A percentile compares a stretch with the other conserved stretches of the same genome.
phyloP scores from a whole-genome alignment of 148 eudicot species.

The Linanthus parryae region DNA sequence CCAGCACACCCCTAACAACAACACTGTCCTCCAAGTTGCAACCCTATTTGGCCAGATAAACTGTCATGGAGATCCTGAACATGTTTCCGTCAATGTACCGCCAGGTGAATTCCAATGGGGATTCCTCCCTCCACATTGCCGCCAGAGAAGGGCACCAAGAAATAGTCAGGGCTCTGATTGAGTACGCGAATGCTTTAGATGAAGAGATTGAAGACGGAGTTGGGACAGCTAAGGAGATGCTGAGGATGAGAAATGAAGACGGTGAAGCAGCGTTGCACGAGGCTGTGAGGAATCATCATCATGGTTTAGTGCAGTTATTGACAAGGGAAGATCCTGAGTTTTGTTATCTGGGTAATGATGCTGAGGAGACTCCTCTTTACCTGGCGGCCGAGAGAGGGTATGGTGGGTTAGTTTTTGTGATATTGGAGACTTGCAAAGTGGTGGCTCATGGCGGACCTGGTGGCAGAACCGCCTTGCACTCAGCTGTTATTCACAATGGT shows the following conservation, averaged over 20 bases:
- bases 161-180: conserved; percentile 1
- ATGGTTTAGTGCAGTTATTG: not conserved
- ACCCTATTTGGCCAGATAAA: conserved; percentile 6
- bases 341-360: not conserved
- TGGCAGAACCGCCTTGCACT: conserved; percentile 10
- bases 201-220: conserved; percentile 9
- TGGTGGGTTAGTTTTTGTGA: not conserved
- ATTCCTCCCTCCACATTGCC: conserved; percentile 4
- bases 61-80: conserved; percentile 2
- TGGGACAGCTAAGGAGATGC: conserved; percentile 9
- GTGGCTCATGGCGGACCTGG: conserved; percentile 3
- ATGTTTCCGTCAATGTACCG: not conserved
- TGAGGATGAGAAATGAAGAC: not conserved
- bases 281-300: conserved; percentile 7
- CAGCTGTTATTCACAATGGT: conserved; percentile 1
- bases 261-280: conserved; percentile 7
- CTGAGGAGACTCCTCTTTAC: conserved; percentile 10
- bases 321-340: not conserved
- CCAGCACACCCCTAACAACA: conserved; percentile 1
- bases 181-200: not conserved
- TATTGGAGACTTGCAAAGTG: not conserved
- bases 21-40: conserved; percentile 14
- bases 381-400: conserved; percentile 5
- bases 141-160: conserved; percentile 1
- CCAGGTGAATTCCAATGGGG: not conserved